phyloP scores from a whole-genome alignment of 352 stramenopile species.

The Pythium sp. region DNA sequence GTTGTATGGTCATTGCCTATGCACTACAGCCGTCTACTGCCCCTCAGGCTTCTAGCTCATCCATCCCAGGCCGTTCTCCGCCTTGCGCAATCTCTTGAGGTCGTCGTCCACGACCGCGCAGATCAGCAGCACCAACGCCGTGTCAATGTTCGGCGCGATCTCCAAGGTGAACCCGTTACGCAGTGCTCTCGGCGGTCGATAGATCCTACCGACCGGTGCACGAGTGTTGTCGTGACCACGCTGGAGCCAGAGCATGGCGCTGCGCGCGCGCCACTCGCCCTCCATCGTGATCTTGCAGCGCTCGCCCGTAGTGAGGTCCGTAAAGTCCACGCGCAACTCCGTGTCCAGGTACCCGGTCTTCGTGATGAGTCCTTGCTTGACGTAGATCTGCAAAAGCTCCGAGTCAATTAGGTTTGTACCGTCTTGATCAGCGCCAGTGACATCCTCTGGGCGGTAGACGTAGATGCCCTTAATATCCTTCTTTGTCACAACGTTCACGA shows the following conservation, averaged over 20 bases:
- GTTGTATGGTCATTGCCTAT: no score
- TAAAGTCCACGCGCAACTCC: slow-evolving; percentile 12
- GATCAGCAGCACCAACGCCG: slow-evolving; percentile 1
- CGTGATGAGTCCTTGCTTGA: slow-evolving; percentile 5
- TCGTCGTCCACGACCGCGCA: slow-evolving; percentile 2
- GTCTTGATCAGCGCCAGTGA: no score
- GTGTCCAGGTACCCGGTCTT: slow-evolving; percentile 5
- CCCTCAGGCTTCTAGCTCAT: no score
- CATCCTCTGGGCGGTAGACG: slow-evolving; percentile 7
- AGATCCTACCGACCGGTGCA: not conserved
- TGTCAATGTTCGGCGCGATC: slow-evolving; percentile 3
- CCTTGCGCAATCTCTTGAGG: not conserved
- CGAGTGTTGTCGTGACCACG: not conserved
- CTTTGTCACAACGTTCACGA: slow-evolving; percentile 1
- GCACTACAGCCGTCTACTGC: no score
- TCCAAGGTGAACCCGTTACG: slow-evolving; percentile 8
- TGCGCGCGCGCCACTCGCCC: slow-evolving; percentile 10
- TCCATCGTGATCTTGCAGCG: slow-evolving; percentile 7
- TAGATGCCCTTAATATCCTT: slow-evolving; percentile 6
- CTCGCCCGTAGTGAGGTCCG: slow-evolving; percentile 7
- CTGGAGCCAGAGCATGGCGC: slow-evolving; percentile 9
- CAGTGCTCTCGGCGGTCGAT: not conserved
- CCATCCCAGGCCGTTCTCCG: not conserved
- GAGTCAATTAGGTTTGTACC: no score
- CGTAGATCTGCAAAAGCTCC: slow-evolving; percentile 12